Evolutionary conservation across 257 asterid genomes (phyloP), one percentile per base, ranked within the genome.

Genomic region (Ballota nigra): DNA sequence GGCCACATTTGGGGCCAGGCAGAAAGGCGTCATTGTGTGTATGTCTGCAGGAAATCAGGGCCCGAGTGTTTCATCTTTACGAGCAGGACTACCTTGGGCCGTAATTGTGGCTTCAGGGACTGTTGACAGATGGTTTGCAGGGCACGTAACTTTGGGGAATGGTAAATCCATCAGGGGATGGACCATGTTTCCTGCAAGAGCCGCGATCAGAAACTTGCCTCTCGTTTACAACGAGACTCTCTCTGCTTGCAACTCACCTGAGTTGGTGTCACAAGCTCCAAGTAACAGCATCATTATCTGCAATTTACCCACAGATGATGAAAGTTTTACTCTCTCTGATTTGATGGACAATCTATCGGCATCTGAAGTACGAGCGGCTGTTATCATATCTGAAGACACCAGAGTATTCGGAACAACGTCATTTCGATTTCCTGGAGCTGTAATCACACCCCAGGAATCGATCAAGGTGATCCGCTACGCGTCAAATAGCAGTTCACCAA

Each of bases 1-100:
- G 63, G 86, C 83, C 6, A 61, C 78, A 11, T 76, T 79, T 26
- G 82, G 84, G 0, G 86, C 84, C 3, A 76, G 75, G 60, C 75
- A 68, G 68, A 82, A 79, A 36, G 83, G 83, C 0, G 62, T 82
- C 0, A 4, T 78, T 0, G 83, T 79, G 2, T 73, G 71, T 55
- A n/a, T 58, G 22, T 73, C 86, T 0, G 84, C 84, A 0, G 86
- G 86, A 40, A 82, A 82, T 26, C 6, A 5, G 0, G 84, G 82
- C 62, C 74, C 74, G 2, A 26, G 29, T 0, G 18, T 18, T 29
- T 61, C 63, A 2, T 75, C 68, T 4, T 0, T 78, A 16, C 12
- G 8, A 2, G 64, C 68, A 0, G 80, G 84, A 1, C 6, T 76
- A 31, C 84, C 86, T 0, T 82, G 86, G 86, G 77, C 63, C 2